Evolutionary conservation across 306 rosid species (phyloP).

Genomic region (Casuarina equisetifolia): DNA sequence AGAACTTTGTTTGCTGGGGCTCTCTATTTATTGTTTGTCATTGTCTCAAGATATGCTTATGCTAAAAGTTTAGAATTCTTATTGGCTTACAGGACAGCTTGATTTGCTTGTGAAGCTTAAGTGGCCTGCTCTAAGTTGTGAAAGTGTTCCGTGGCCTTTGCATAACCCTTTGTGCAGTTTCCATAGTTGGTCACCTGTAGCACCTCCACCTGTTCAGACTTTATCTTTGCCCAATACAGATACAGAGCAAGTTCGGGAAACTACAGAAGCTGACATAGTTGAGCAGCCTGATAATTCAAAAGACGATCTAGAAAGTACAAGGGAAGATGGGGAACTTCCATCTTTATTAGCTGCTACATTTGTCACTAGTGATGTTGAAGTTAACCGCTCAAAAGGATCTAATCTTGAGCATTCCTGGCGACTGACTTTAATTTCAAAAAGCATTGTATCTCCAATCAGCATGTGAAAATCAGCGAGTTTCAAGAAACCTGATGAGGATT

Average conservation of each 20-base stretch:
- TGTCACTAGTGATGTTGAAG: constrained; percentile 25
- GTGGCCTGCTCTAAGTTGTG: constrained; percentile 76
- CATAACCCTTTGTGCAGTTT: constrained; percentile 76
- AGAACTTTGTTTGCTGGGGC: constrained; percentile 19
- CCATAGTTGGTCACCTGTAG: constrained; percentile 71
- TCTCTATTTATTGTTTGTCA: constrained; percentile 38
- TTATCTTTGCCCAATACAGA: constrained; percentile 48
- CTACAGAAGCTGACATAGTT: constrained; percentile 52
- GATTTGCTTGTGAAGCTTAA: constrained; percentile 79
- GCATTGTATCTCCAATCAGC: constrained; percentile 51
- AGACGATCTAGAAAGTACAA: constrained; percentile 63
- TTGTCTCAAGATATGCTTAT: constrained; percentile 28
- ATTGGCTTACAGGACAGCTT: constrained; percentile 85
- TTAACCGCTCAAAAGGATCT: constrained; percentile 35
- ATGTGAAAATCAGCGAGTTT: constrained; percentile 60
- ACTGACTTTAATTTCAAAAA: constrained; percentile 71
- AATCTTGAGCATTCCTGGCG: constrained; percentile 58
- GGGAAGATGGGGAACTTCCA: constrained; percentile 98
- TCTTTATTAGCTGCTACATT: constrained; percentile 63
- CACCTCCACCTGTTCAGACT: constrained; percentile 38
- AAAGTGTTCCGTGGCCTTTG: constrained; percentile 86
- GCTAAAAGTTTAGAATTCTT: constrained; percentile 53
- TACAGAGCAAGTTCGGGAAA: constrained; percentile 59
- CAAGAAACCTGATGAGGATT: constrained; percentile 60
- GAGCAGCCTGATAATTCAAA: constrained; percentile 55